Evolutionary conservation across 2,329 filamentous ascomycete genomes (phyloP).

Genomic region (Pseudocercospora crystallina): DNA sequence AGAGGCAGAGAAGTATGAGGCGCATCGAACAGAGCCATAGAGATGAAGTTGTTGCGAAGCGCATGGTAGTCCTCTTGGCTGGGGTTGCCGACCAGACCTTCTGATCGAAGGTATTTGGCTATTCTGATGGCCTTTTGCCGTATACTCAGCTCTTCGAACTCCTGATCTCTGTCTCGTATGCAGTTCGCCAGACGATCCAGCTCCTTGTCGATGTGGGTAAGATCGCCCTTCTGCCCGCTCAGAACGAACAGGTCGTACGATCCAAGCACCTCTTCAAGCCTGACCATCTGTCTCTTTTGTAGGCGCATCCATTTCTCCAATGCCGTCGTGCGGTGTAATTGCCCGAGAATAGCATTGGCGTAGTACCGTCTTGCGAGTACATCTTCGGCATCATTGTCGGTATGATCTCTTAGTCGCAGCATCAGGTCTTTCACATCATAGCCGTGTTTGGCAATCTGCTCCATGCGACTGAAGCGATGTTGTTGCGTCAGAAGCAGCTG

Average conservation of each 20-base stretch:
- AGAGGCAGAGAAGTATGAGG: slow-evolving; percentile 80
- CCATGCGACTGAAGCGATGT: slow-evolving; percentile 67
- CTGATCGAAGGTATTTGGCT: slow-evolving; percentile 66
- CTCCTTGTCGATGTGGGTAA: slow-evolving; percentile 61
- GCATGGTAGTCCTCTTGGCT: slow-evolving; percentile 73
- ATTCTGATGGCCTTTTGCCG: slow-evolving; percentile 68
- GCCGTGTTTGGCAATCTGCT: slow-evolving; percentile 69
- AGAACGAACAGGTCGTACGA: slow-evolving; percentile 90
- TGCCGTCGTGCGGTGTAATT: slow-evolving; percentile 77
- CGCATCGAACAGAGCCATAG: slow-evolving; percentile 70
- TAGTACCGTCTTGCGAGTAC: slow-evolving; percentile 77
- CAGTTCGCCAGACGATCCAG: slow-evolving; percentile 63
- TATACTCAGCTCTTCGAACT: slow-evolving; percentile 58
- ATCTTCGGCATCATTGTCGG: slow-evolving; percentile 64
- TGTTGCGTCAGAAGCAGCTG: slow-evolving; percentile 69
- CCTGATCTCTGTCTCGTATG: slow-evolving; percentile 55
- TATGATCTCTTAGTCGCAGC: slow-evolving; percentile 65
- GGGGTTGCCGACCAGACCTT: slow-evolving; percentile 64
- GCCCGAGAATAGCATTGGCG: slow-evolving; percentile 70
- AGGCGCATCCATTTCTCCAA: slow-evolving; percentile 72
- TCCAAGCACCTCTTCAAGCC: slow-evolving; percentile 72
- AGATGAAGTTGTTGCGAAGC: slow-evolving; percentile 84
- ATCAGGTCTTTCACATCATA: slow-evolving; percentile 83
- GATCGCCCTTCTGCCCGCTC: slow-evolving; percentile 68
- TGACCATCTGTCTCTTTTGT: slow-evolving; percentile 50